Base-by-base conservation (phyloP, 257 asterid genomes). In the Schizonepeta tenuifolia region DNA sequence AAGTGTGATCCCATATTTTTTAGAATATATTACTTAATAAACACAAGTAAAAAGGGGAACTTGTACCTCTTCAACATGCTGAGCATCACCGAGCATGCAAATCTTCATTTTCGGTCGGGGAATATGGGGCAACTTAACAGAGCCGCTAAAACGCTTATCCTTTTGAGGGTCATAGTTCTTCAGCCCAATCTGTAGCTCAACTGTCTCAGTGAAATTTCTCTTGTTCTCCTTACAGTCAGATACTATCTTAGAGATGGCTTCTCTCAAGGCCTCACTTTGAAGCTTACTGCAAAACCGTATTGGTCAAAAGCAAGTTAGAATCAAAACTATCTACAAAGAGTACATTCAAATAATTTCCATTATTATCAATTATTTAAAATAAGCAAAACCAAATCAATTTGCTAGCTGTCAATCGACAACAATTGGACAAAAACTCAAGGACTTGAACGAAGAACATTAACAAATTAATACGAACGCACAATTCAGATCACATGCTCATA, bases 71-170 rank as follows among this genome's bases (percentile, higher is more conserved):
- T 84, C 89, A 2, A 82, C 89, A 15, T 84, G 86, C 80, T 81
- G 86, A 57, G 89, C 89, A 77, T 84, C 86, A 26, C 89, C 89
- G 71, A 84, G 88, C 88, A 84, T 84, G 78, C 88, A 84, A n/a
- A 84, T 65, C 75, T 79, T 81, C 88, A 84, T 84, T 68, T 84
- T 84, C 2, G 88, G 89, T 3, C 89, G 69, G 65, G 87, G 88
- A 57, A 84, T 82, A 77, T 84, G 88, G 6, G 88, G 88, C 83
- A 84, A 71, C 79, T 69, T 84, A 28, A 84, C 88, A 33, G 88
- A 84, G 5, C 88, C 88, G n/a, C 88, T 84, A 79, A 84, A 84
- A 43, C 88, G 88, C 7, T 84, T 84, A 55, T 84, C 88, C 70
- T 84, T 84, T 73, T 84, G 88, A 0, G 88, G 88, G 58, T 84